Evolutionary conservation across 495 filamentous ascomycete species (phyloP), one percentile per base, ranked within the genome.

Genomic region (Xylaria grammica): DNA sequence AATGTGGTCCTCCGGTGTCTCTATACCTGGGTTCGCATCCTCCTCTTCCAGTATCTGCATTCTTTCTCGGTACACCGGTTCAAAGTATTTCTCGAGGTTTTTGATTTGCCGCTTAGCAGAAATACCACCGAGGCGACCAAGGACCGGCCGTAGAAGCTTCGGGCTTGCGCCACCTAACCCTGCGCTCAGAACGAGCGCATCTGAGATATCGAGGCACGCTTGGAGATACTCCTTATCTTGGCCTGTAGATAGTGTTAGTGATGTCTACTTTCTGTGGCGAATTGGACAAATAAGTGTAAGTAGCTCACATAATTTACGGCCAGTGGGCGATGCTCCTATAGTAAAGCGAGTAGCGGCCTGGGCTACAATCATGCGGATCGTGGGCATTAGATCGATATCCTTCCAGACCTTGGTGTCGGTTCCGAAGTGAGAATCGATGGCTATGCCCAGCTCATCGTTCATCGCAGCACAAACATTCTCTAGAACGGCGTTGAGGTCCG

Each of bases 331-430:
- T 8, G 8, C 62, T 1, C 79, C 79, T 26, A 82, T 67, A 17
- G 77, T 76, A 63, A 79, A 78, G 11, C 78, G 73, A 59, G 73
- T 78, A 9, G 74, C 61, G 4, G 67, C 69, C 20, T 72, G 72
- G 1, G 71, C 70, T 8, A 82, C 70, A 20, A 80, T 65, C 53
- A 65, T 58, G 50, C 71, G 62, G 32, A 78, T 67, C 15, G 69
- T 69, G 13, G 76, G 62, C 38, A 71, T 60, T 15, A 82, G 15
- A 73, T 69, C 36, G 17, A 69, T 40, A 6, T 67, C 60, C 29
- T 57, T 50, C 63, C 67, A 69, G n/a, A 27, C 27, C 2, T 32
- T 30, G 2, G 63, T 60, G 45, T 69, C 48, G 24, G 49, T 67
- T 17, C 63, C 67, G 15, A 72, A 67, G 2, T 58, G 50, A 26